Evolutionary conservation across 108 stramenopile species (phyloP).

Genomic region (Cyclostephanos tholiformis): DNA sequence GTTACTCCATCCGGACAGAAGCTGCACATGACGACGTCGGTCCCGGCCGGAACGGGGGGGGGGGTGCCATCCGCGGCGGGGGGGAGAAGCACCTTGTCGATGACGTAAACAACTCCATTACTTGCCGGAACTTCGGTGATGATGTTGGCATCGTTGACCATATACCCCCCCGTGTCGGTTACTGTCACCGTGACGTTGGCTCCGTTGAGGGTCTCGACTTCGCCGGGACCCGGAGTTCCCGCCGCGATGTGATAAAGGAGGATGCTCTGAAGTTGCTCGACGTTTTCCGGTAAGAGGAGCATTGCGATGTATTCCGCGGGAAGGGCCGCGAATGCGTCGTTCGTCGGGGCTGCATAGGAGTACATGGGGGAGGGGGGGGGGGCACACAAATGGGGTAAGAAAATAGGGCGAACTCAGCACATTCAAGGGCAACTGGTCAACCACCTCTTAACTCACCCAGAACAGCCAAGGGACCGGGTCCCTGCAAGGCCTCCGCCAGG

Average conservation of each 20-base stretch:
- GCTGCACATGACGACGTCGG: background rate
- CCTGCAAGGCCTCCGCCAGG: constrained; percentile 2
- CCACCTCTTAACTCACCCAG: background rate
- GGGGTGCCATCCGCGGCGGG: constrained; percentile 9
- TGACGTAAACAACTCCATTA: constrained; percentile 62
- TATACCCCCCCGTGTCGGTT: constrained; percentile 6
- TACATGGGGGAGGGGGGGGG: too few species aligned
- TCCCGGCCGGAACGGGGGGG: background rate
- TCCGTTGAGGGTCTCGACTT: background rate
- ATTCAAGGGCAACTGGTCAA: too few species aligned
- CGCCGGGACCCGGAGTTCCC: background rate
- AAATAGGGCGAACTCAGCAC: too few species aligned
- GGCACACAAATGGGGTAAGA: too few species aligned
- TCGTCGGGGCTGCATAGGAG: constrained; percentile 18
- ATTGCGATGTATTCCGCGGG: constrained; percentile 7
- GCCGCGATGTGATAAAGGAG: constrained; percentile 7
- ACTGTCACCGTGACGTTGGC: constrained; percentile 8
- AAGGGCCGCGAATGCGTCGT: constrained; percentile 27
- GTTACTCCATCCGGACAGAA: background rate
- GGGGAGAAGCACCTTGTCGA: constrained; percentile 56
- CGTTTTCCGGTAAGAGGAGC: constrained; percentile 12
- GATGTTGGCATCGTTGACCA: constrained; percentile 47
- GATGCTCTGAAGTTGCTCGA: background rate
- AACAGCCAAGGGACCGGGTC: constrained; percentile 12
- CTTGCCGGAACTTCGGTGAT: constrained; percentile 46